Conservation (phyloP, 1,139 yeast species). For the Taiozyma sp. region DNA sequence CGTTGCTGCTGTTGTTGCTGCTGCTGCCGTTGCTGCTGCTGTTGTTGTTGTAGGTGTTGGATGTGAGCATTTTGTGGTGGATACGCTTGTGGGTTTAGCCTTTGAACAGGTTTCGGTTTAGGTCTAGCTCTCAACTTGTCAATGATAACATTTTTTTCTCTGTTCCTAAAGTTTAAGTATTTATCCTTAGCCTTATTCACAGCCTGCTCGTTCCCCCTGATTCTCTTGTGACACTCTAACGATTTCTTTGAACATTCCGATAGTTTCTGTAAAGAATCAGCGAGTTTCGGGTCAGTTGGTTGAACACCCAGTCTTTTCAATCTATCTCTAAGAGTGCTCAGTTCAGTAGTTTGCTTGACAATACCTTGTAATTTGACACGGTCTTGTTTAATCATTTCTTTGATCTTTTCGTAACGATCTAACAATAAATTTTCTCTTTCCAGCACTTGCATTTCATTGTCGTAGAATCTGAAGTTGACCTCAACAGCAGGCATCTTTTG, state of each 20-base stretch:
- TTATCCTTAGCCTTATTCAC: not conserved
- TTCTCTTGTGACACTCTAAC: not conserved
- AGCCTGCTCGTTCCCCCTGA: not conserved
- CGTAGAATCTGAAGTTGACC: not conserved
- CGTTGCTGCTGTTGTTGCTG: too few species aligned
- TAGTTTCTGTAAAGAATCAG: conserved; percentile 1
- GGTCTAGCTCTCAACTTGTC: conserved; percentile 1
- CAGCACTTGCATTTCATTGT: conserved; percentile 1
- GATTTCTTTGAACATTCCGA: conserved; percentile 3
- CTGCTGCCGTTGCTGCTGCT: not conserved
- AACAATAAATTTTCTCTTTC: not conserved
- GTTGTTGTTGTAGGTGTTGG: not conserved
- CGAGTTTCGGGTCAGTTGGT: not conserved
- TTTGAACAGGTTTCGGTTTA: not conserved
- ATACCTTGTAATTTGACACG: not conserved
- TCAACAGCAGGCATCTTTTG: not conserved
- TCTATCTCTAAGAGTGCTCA: conserved; percentile 4
- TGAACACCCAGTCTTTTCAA: conserved; percentile 7
- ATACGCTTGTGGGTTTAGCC: not conserved
- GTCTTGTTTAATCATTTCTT: not conserved
- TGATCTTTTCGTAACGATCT: not conserved
- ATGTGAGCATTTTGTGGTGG: not conserved
- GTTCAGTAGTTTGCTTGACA: not conserved
- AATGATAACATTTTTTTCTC: not conserved
- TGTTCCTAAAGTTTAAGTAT: conserved; percentile 1